Evolutionary conservation across 805 yeast genomes (phyloP).

Genomic region (Starmerella stellata): DNA sequence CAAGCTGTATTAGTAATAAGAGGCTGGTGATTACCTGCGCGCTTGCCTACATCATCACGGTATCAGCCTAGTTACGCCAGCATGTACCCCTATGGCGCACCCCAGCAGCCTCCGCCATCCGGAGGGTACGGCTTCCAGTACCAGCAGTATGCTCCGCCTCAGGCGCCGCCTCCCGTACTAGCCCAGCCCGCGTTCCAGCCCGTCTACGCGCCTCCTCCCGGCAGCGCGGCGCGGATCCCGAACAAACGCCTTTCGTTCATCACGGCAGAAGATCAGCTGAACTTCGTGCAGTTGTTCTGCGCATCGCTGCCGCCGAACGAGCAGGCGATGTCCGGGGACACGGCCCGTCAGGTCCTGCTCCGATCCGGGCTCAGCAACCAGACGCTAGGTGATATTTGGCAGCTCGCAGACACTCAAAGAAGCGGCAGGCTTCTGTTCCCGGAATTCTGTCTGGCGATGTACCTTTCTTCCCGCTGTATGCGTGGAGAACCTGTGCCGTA

Average conservation of each 20-base stretch:
- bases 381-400: constrained; percentile 75
- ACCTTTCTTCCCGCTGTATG: constrained; percentile 59
- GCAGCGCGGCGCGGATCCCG: constrained; percentile 16
- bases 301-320: constrained; percentile 54
- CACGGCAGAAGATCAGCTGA: constrained; percentile 66
- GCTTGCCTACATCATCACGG: no score
- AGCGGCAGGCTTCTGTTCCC: constrained; percentile 80
- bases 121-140: constrained; percentile 10
- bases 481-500: constrained; percentile 65
- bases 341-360: constrained; percentile 62
- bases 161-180: constrained; percentile 15
- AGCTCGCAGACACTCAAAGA: constrained; percentile 69
- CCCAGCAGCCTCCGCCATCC: constrained; percentile 8
- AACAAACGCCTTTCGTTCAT: constrained; percentile 63
- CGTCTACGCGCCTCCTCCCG: background rate
- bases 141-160: constrained; percentile 4
- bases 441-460: constrained; percentile 82
- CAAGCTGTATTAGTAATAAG: background rate
- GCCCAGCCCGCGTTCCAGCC: constrained; percentile 12
- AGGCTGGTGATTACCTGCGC: background rate
- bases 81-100: constrained; percentile 12
- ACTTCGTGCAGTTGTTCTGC: constrained; percentile 69
- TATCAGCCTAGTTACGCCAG: no score
- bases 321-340: constrained; percentile 33
- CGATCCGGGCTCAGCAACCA: constrained; percentile 61